phyloP scores from a whole-genome alignment of 2,329 filamentous ascomycete species.

The Beauveria medogensis region DNA sequence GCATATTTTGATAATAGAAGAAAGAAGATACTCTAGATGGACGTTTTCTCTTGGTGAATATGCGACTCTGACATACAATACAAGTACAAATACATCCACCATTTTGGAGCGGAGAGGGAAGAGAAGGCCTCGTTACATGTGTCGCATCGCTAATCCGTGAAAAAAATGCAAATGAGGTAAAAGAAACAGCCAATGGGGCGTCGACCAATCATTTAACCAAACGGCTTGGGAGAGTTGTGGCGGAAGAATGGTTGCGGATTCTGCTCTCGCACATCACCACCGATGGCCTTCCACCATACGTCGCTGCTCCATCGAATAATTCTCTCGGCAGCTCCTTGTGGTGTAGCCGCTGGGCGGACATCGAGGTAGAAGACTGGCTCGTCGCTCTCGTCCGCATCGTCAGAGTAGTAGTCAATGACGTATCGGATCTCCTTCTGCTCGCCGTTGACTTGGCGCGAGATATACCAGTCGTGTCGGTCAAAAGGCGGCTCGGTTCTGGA shows the following conservation, averaged over 20 bases:
- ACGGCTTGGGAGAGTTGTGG: conserved; percentile 12
- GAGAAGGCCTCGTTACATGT: conserved; percentile 3
- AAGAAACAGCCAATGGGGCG: not conserved
- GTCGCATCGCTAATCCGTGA: conserved; percentile 9
- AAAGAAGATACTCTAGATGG: not conserved
- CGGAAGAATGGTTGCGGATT: conserved; percentile 28
- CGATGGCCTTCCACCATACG: conserved; percentile 85
- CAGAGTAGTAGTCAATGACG: conserved; percentile 94
- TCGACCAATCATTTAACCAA: conserved; percentile 2
- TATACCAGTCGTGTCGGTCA: conserved; percentile 95
- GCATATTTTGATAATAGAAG: too few relatives aligned
- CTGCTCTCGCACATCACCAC: conserved; percentile 54
- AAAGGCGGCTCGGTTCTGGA: conserved; percentile 74
- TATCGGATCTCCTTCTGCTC: conserved; percentile 75
- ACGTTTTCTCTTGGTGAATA: not conserved
- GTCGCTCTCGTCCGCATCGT: conserved; percentile 72
- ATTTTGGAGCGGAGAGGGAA: conserved; percentile 9
- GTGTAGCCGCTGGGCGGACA: conserved; percentile 81
- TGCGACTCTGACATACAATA: conserved; percentile 6
- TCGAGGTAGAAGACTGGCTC: conserved; percentile 96
- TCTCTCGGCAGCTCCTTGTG: conserved; percentile 71
- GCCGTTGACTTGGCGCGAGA: conserved; percentile 63
- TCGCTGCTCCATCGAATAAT: conserved; percentile 85
- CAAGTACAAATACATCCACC: conserved; percentile 8
- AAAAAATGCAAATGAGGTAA: not conserved